A percentile compares a stretch with the other conserved stretches of the same genome.
Evolutionary conservation across 345 rosid species (phyloP).

Genomic region (Lepidium aucheri): DNA sequence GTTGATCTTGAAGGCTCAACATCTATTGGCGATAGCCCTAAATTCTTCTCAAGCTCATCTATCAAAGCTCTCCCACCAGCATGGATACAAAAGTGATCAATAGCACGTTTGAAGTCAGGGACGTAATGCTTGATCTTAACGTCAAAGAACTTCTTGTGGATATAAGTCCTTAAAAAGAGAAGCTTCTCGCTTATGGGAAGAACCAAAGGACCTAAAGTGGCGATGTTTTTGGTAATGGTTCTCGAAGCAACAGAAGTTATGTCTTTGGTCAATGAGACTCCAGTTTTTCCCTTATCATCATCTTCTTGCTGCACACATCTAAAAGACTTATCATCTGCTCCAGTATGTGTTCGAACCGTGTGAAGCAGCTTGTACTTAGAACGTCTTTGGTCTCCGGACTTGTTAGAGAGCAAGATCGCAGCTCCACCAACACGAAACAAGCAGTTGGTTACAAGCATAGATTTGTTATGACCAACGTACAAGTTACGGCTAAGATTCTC

Average conservation of each 20-base stretch:
- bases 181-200: conserved; percentile 79
- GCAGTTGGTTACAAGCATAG: conserved; percentile 75
- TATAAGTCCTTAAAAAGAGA: conserved; percentile 49
- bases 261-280: conserved; percentile 76
- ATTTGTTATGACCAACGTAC: conserved; percentile 71
- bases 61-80: conserved; percentile 28
- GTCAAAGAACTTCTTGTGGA: conserved; percentile 44
- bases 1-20: conserved; percentile 26
- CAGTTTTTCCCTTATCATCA: conserved; percentile 60
- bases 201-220: conserved; percentile 76
- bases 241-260: conserved; percentile 67
- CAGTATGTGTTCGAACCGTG: conserved; percentile 73
- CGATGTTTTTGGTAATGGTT: conserved; percentile 69
- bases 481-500: conserved; percentile 73
- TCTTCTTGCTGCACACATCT: conserved; percentile 77
- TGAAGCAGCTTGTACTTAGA: conserved; percentile 77
- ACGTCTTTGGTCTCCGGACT: conserved; percentile 37
- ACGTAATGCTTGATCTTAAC: conserved; percentile 40
- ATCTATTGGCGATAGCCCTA: conserved; percentile 1
- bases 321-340: conserved; percentile 79
- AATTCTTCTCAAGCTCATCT: conserved; percentile 16
- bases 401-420: conserved; percentile 65
- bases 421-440: conserved; percentile 78
- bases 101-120: conserved; percentile 82
- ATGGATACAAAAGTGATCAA: conserved; percentile 60